Evolutionary conservation across 2,329 filamentous ascomycete species (phyloP).

Genomic region (Calycina marina): DNA sequence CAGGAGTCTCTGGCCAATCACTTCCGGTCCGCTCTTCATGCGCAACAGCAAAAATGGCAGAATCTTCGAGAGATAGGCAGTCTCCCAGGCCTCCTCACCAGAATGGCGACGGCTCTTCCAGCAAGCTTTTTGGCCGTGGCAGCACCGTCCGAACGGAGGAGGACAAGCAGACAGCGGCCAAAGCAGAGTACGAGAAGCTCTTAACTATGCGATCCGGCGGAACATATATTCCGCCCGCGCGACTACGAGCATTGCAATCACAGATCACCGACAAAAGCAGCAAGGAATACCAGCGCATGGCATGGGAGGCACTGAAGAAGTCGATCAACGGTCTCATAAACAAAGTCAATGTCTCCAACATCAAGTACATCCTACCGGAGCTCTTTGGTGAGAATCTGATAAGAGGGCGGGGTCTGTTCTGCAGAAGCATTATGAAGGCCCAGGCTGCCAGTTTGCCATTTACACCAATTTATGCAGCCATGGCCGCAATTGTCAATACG

Average conservation of each 20-base stretch:
- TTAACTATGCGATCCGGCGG: constrained; percentile 87
- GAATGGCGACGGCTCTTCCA: constrained; percentile 8
- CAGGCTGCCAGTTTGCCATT: constrained; percentile 93
- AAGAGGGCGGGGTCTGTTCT: constrained; percentile 82
- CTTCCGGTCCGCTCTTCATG: no score
- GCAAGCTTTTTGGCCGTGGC: constrained; percentile 8
- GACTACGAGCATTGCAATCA: constrained; percentile 79
- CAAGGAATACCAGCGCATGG: constrained; percentile 97
- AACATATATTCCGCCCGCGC: constrained; percentile 88
- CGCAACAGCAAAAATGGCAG: no score
- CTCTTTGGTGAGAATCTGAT: constrained; percentile 90
- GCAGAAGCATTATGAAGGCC: constrained; percentile 94
- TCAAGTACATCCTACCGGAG: constrained; percentile 94
- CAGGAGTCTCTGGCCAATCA: no score
- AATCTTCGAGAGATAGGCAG: no score
- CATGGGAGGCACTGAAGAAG: constrained; percentile 98
- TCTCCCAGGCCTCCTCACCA: constrained; percentile 12
- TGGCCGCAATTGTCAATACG: constrained; percentile 93
- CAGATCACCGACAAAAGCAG: constrained; percentile 94
- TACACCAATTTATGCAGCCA: constrained; percentile 88
- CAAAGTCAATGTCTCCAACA: constrained; percentile 96
- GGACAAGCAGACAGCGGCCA: constrained; percentile 75
- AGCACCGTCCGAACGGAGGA: constrained; percentile 43
- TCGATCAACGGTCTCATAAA: constrained; percentile 98
- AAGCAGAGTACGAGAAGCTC: constrained; percentile 87